A percentile compares a stretch with the other conserved stretches of the same genome.
phyloP scores from a whole-genome alignment of 805 yeast species.

The Suhomyces canberraensis region DNA sequence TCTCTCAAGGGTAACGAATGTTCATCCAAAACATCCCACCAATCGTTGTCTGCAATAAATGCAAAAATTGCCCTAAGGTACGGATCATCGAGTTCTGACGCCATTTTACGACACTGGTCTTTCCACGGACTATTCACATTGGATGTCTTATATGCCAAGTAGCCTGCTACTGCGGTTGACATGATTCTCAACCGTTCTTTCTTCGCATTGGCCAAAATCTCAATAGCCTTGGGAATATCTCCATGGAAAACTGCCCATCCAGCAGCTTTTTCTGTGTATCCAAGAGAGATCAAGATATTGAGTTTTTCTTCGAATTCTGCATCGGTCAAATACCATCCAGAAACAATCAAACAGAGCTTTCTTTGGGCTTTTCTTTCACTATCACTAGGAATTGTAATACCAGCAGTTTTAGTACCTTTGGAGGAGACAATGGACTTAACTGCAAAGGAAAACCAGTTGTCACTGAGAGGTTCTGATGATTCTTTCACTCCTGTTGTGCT shows the following conservation, averaged over 20 bases:
- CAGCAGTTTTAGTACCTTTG: constrained; percentile 48
- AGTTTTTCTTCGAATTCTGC: constrained; percentile 72
- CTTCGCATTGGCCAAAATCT: constrained; percentile 70
- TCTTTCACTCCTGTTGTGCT: constrained; percentile 20
- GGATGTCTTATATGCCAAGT: constrained; percentile 60
- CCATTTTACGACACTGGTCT: constrained; percentile 84
- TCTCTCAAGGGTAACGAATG: constrained; percentile 84
- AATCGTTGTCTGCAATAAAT: constrained; percentile 86
- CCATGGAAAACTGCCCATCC: constrained; percentile 98
- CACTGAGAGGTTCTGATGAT: constrained; percentile 22
- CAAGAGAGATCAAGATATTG: constrained; percentile 50
- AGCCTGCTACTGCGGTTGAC: constrained; percentile 93
- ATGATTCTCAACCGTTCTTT: constrained; percentile 70
- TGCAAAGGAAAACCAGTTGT: constrained; percentile 46
- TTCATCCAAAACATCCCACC: constrained; percentile 95
- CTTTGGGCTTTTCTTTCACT: constrained; percentile 62
- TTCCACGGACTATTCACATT: constrained; percentile 79
- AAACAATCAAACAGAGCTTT: constrained; percentile 72
- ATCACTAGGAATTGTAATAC: constrained; percentile 42
- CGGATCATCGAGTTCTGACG: constrained; percentile 86
- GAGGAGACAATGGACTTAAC: constrained; percentile 49
- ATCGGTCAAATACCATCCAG: constrained; percentile 86
- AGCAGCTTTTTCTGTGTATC: constrained; percentile 84
- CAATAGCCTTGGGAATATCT: constrained; percentile 75
- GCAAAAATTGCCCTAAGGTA: constrained; percentile 91